Percentiles rank a stretch among this genome's conserved stretches.
phyloP scores from a whole-genome alignment of 805 yeast genomes.

The Suhomyces emberorum region DNA sequence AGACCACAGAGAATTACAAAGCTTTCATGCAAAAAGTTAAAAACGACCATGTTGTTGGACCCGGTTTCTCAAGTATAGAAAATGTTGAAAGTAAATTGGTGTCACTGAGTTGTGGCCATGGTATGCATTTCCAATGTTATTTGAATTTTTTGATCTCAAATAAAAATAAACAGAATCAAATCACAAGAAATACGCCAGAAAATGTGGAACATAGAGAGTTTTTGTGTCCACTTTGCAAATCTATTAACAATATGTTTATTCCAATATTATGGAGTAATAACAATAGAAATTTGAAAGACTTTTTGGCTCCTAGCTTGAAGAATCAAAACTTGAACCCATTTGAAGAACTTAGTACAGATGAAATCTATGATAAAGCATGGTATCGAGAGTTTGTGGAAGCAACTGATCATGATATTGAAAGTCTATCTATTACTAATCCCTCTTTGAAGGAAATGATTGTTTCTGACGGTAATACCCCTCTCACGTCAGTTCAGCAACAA shows the following conservation, averaged over 20 bases:
- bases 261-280: slow-evolving; percentile 67
- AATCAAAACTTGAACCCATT: slow-evolving; percentile 5
- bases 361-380: slow-evolving; percentile 22
- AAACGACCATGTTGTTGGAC: slow-evolving; percentile 54
- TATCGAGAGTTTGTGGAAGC: slow-evolving; percentile 18
- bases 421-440: slow-evolving; percentile 22
- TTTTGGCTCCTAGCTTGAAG: slow-evolving; percentile 9
- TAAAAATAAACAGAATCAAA: slow-evolving; percentile 58
- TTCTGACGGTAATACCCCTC: slow-evolving; percentile 9
- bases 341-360: slow-evolving; percentile 14
- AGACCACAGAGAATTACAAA: slow-evolving; percentile 32
- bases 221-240: slow-evolving; percentile 87
- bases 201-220: slow-evolving; percentile 68
- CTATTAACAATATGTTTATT: slow-evolving; percentile 76
- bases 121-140: slow-evolving; percentile 83
- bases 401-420: slow-evolving; percentile 22
- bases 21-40: slow-evolving; percentile 35
- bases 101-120: slow-evolving; percentile 86
- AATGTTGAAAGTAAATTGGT: slow-evolving; percentile 44
- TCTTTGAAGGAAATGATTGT: slow-evolving; percentile 29
- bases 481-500: slow-evolving; percentile 20
- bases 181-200: slow-evolving; percentile 81
- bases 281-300: slow-evolving; percentile 25
- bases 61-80: slow-evolving; percentile 56
- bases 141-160: slow-evolving; percentile 58